A percentile compares a stretch with the other conserved stretches of the same genome.
These are phyloP conservation scores for Auriscalpium orientale DNA, from an alignment of 768 basidiomycete species.

Conservation along the genomic window DNA sequence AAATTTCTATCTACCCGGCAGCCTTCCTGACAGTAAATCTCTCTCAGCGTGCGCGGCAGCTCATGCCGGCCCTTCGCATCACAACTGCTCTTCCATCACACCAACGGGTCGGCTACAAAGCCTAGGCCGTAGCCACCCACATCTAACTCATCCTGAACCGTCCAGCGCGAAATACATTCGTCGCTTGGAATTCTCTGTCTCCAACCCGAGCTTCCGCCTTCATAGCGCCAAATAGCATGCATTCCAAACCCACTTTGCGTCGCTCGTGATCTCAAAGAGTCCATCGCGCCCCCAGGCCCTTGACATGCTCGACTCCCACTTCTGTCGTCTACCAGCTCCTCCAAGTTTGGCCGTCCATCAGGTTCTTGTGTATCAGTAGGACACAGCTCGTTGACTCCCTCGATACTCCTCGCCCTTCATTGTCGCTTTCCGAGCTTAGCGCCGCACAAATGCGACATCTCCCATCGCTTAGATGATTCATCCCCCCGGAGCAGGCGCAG, in stretches of 20 bases:
- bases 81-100: neutral
- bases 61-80: neutral
- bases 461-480: neutral
- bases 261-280: neutral
- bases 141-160: neutral
- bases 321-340: neutral
- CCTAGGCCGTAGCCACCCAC: neutral
- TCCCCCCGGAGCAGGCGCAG: neutral
- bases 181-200: neutral
- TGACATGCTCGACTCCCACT: neutral
- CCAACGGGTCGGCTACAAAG: neutral
- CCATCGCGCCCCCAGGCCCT: neutral
- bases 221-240: neutral
- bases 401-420: neutral
- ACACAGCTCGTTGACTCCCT: neutral
- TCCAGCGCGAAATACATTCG: neutral
- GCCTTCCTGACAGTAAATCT: neutral
- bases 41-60: neutral
- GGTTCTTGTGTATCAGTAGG: neutral
- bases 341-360: neutral
- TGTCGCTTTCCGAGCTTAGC: neutral
- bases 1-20: neutral
- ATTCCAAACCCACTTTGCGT: neutral
- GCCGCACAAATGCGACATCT: neutral
- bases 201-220: neutral